phyloP scores from a whole-genome alignment of 306 rosid species.

The Crataegus laevigata region DNA sequence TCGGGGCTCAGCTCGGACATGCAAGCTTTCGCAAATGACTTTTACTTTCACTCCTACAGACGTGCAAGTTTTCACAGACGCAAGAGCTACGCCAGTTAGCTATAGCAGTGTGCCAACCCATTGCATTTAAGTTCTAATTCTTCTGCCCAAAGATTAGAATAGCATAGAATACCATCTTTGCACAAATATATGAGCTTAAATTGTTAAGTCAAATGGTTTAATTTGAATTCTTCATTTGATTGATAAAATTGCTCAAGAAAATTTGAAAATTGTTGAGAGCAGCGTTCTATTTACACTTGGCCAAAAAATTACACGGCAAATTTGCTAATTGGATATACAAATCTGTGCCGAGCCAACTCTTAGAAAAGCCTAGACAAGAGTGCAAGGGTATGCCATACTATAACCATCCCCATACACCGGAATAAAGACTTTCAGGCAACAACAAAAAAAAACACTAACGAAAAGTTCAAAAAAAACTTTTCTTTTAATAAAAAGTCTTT shows the following conservation, averaged over 20 bases:
- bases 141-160: background rate
- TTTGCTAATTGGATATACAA: background rate
- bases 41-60: background rate
- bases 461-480: too few relatives aligned
- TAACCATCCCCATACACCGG: background rate
- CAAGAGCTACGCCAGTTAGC: background rate
- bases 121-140: background rate
- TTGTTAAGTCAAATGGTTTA: background rate
- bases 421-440: background rate
- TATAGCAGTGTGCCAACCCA: background rate
- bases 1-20: background rate
- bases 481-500: too few relatives aligned
- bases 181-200: background rate
- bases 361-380: background rate
- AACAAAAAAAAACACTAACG: too few relatives aligned
- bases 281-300: background rate
- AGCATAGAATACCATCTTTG: background rate
- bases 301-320: background rate
- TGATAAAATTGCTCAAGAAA: background rate
- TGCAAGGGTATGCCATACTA: background rate
- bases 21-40: background rate
- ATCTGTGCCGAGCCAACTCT: background rate
- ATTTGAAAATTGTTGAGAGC: too few relatives aligned
- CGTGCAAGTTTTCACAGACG: background rate
- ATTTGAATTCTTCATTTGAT: background rate